Base-by-base conservation (phyloP, 306 rosid species). In the Carpinus fangiana region DNA sequence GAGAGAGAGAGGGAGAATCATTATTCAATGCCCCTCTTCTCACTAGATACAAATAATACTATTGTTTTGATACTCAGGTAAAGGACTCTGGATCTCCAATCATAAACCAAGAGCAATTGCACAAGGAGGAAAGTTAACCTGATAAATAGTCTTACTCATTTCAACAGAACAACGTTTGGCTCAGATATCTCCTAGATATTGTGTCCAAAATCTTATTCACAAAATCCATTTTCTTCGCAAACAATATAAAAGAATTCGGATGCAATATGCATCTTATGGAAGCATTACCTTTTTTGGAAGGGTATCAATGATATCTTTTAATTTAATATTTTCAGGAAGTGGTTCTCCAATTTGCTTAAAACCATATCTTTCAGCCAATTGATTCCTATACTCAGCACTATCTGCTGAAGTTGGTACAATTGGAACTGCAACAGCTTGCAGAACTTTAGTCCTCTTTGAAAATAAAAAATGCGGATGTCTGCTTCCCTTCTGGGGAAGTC, bases 231-330 rank as follows among this genome's bases (percentile, higher is more conserved):
- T 55, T 38, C 62, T 18, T 59, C 21, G 65, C 8, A 54, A 64
- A 60, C 70, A 54, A 70, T 41, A 21, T 50, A 53, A 76, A 64
- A 78, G 9, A 46, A 48, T 41, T 26, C 34, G 75, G 59, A 82
- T 7, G 72, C 75, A 60, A 18, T 50, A 69, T n/a, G 59, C 14
- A 9, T 73, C 45, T 76, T 41, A 21, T 67, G 17, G 67, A 70
- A 51, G 69, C 86, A 60, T 5, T 77, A 95, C 99, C 92, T 86
- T 80, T 82, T 95, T 91, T 16, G 99, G 99, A 85, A 95, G 98
- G 73, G 93, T 87, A 74, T 82, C 93, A 17, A 90, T 70, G 69
- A 95, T 78, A 75, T 92, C 92, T 87, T 90, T 93, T 43, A 95
- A 79, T 21, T 91, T 85, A 74, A 95, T 89, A 81, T 81, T 80